phyloP scores from a whole-genome alignment of 225 moss, liverwort and hornwort genomes.

The Polytrichum formosum region DNA sequence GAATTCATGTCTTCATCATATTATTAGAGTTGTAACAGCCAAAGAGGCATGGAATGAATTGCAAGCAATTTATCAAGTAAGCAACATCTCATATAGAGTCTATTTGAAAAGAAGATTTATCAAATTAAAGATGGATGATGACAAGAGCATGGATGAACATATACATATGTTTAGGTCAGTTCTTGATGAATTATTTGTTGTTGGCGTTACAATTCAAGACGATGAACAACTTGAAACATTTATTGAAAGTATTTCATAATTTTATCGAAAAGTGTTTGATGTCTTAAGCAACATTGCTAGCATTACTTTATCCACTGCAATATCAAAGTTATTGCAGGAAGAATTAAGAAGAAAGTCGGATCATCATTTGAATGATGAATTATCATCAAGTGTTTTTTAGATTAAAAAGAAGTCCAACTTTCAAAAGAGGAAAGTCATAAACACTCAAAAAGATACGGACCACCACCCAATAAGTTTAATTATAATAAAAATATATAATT shows the following conservation, averaged over 20 bases:
- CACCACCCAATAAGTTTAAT: not conserved
- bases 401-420: not conserved
- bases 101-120: not conserved
- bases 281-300: not conserved
- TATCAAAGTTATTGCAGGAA: not conserved
- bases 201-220: not conserved
- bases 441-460: not conserved
- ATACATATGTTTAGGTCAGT: not conserved
- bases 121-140: slow-evolving; percentile 1
- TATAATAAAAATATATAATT: not conserved
- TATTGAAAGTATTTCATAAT: not conserved
- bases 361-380: not conserved
- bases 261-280: not conserved
- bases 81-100: not conserved
- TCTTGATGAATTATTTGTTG: not conserved
- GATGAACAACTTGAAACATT: slow-evolving; percentile 3
- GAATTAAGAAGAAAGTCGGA: not conserved
- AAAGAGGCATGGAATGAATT: slow-evolving; percentile 1
- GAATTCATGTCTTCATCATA: not conserved
- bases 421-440: not conserved
- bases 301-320: not conserved
- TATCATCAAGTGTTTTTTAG: not conserved
- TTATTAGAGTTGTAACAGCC: not conserved
- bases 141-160: not conserved
- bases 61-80: not conserved